Base-by-base conservation (phyloP, 768 basidiomycete species). In the Hydnum rufescens region DNA sequence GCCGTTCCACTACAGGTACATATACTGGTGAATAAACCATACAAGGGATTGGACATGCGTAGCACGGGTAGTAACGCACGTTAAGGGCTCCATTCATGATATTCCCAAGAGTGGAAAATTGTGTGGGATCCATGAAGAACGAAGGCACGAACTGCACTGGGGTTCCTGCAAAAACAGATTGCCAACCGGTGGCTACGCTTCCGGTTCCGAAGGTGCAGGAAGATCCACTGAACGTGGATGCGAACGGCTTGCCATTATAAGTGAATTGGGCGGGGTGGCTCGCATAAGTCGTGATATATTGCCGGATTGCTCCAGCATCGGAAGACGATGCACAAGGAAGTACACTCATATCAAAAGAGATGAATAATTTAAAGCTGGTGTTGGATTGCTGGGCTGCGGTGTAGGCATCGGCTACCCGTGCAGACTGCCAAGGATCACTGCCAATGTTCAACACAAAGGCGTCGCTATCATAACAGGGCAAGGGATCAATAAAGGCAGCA, bases 191-290 rank as follows among this genome's bases (percentile, higher is more conserved):
- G n/a, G 67, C 57, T 22, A 67, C 65, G 52, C 65, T 74, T 3
- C 58, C 60, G 58, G 74, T 71, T 26, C 82, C 83, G 58, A 83
- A 85, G 2, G 64, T 69, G 61, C 82, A 86, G 4, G 64, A 60
- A 58, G 83, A 77, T 19, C 83, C 84, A 0, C 78, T 65, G 62
- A 85, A 86, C 2, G 80, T 79, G 1, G 80, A 80, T 5, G 79
- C 74, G 39, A 84, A 70, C 4, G 75, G 70, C 59, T 72, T 73
- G 5, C 66, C 67, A 39, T 65, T 72, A 47, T 74, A 64, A 51
- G 74, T 68, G 57, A 80, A 63, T 57, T 83, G 78, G 57, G 76
- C 79, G 0, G 78, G 71, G 59, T 79, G 75, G 22, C 64, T 60
- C 0, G 71, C 62, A 56, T 77, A 76, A 30, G 67, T 68, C 8